A percentile compares a stretch with the other conserved stretches of the same genome.
phyloP scores from a whole-genome alignment of 345 rosid species.

The Stellera chamaejasme region DNA sequence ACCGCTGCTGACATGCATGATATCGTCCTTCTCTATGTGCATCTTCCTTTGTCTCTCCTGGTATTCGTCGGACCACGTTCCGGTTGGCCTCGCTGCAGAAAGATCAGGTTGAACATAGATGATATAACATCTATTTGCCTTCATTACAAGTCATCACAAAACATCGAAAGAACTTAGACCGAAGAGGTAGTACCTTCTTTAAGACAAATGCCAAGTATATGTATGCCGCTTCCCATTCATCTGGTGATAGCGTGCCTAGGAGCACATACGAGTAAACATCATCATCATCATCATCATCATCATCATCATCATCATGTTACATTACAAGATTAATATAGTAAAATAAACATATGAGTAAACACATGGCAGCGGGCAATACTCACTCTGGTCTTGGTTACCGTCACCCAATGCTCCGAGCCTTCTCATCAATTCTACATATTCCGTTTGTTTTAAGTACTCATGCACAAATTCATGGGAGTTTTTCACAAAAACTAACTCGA shows the following conservation, averaged over 20 bases:
- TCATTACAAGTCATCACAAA: background rate
- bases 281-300: background rate
- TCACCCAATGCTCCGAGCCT: slow-evolving; percentile 96
- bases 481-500: slow-evolving; percentile 87
- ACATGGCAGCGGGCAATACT: slow-evolving; percentile 15
- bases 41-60: slow-evolving; percentile 63
- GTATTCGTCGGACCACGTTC: slow-evolving; percentile 39
- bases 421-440: slow-evolving; percentile 71
- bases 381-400: slow-evolving; percentile 88
- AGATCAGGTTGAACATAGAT: background rate
- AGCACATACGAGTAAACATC: background rate
- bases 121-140: background rate
- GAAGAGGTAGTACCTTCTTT: slow-evolving; percentile 45
- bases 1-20: slow-evolving; percentile 34
- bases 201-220: slow-evolving; percentile 75
- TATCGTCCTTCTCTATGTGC: slow-evolving; percentile 69
- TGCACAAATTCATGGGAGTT: slow-evolving; percentile 87
- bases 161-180: background rate
- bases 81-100: slow-evolving; percentile 61
- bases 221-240: slow-evolving; percentile 97
- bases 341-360: background rate
- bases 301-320: background rate
- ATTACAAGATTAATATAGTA: background rate
- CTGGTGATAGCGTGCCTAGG: slow-evolving; percentile 78
- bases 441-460: slow-evolving; percentile 72